These are phyloP conservation scores for Tetracladium setigerum DNA, from an alignment of 495 filamentous ascomycete genomes.

Conservation along the genomic window DNA sequence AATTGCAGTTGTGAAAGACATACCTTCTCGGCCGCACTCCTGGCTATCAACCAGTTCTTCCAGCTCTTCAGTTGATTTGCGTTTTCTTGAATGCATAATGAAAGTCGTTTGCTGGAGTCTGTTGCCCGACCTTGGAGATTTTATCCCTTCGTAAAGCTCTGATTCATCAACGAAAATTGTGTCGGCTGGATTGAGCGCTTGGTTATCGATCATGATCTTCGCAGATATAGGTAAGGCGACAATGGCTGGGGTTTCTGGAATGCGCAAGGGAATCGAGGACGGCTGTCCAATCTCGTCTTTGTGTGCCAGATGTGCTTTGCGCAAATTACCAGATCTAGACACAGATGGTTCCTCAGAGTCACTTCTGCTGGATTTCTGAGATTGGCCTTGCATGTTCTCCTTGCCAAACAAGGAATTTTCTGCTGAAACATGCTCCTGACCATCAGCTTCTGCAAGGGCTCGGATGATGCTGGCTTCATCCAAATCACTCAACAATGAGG, in stretches of 20 bases:
- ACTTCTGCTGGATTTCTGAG: neutral
- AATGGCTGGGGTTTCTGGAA: constrained; percentile 19
- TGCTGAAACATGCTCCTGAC: neutral
- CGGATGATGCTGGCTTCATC: constrained; percentile 38
- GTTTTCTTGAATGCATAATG: neutral
- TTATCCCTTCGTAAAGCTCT: constrained; percentile 1
- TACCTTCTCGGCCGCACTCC: neutral
- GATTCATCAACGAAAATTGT: constrained; percentile 18
- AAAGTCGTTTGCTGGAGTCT: neutral
- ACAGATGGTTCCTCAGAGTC: too few species aligned
- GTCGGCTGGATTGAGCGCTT: constrained; percentile 9
- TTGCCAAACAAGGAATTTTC: neutral
- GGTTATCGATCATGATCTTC: constrained; percentile 4
- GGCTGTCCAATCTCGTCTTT: neutral
- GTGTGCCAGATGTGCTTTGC: too few species aligned
- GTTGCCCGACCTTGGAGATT: neutral
- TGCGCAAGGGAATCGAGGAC: constrained; percentile 12
- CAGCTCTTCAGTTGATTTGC: neutral
- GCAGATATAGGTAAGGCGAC: neutral
- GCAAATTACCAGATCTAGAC: too few species aligned
- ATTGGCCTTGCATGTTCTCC: too few species aligned
- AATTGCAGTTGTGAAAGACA: too few species aligned
- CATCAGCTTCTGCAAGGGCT: constrained; percentile 37
- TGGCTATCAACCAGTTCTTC: constrained; percentile 17
- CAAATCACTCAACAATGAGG: constrained; percentile 33